Percentiles rank a stretch among this genome's conserved stretches.
Conservation (phyloP, 306 rosid genomes). For the Fragaria nilgerrensis region DNA sequence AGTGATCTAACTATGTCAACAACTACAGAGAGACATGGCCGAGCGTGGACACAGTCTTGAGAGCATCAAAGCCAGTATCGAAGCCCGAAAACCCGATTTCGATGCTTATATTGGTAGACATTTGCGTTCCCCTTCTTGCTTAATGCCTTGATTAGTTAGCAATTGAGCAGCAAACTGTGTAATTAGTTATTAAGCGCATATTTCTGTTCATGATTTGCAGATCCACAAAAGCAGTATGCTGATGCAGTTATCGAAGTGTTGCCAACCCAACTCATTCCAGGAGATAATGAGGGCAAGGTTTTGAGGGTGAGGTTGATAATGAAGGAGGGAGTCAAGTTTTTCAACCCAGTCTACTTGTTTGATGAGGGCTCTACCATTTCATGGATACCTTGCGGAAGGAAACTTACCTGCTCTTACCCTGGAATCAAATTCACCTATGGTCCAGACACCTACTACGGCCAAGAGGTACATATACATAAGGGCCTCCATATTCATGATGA, state of each 20-base stretch:
- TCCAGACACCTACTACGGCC: constrained; percentile 68
- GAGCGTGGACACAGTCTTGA: constrained; percentile 99
- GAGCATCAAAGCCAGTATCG: constrained; percentile 98
- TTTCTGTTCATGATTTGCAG: constrained; percentile 34
- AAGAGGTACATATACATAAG: constrained; percentile 55
- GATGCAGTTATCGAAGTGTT: constrained; percentile 98
- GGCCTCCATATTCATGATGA: background rate
- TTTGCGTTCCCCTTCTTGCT: background rate
- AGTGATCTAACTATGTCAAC: constrained; percentile 20
- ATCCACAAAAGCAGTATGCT: constrained; percentile 95
- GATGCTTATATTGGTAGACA: constrained; percentile 84
- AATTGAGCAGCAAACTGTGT: background rate
- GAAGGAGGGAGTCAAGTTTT: constrained; percentile 81
- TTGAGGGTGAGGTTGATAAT: constrained; percentile 86
- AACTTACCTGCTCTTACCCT: constrained; percentile 98
- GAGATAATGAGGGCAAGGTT: constrained; percentile 89
- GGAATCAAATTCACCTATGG: constrained; percentile 93
- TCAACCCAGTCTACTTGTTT: constrained; percentile 90
- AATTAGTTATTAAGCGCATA: background rate
- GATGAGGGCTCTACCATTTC: constrained; percentile 95
- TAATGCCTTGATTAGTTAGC: background rate
- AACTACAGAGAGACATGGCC: constrained; percentile 93
- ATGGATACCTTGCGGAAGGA: constrained; percentile 99
- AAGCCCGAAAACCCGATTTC: constrained; percentile 95
- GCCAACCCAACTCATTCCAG: constrained; percentile 84